phyloP scores from a whole-genome alignment of 208 protist species.

The Zelonia costaricensis region DNA sequence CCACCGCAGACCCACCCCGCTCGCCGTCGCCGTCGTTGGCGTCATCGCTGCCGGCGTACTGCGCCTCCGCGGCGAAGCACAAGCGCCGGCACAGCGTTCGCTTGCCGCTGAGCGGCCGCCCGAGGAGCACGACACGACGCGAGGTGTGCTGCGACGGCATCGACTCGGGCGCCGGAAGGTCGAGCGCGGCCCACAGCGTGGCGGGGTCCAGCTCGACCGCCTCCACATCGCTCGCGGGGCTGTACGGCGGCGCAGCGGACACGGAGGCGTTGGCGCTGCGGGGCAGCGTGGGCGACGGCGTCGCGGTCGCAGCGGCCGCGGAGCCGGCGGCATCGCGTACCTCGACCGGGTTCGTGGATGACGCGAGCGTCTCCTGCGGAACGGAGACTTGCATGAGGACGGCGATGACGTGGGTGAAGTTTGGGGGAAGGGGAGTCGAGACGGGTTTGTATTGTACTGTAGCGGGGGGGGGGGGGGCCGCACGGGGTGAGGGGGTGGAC shows the following conservation, averaged over 20 bases:
- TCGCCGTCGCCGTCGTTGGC: conserved; percentile 1
- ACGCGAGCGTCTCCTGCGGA: too few relatives aligned
- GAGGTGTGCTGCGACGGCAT: conserved; percentile 38
- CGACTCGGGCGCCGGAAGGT: conserved; percentile 42
- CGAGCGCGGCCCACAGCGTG: conserved; percentile 57
- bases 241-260: not conserved
- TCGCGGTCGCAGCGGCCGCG: not conserved
- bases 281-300: not conserved
- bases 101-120: conserved; percentile 72
- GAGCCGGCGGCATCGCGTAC: not conserved
- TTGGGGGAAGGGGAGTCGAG: too few relatives aligned
- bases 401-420: too few relatives aligned
- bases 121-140: conserved; percentile 68
- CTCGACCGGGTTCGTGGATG: not conserved
- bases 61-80: conserved; percentile 57
- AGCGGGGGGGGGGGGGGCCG: too few relatives aligned
- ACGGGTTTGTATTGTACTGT: too few relatives aligned
- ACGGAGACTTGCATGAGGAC: too few relatives aligned
- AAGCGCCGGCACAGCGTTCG: conserved; percentile 68
- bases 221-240: conserved; percentile 6
- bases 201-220: conserved; percentile 19
- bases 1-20: not conserved
- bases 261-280: not conserved
- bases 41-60: conserved; percentile 25
- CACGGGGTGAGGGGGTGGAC: too few relatives aligned